Percentiles rank a stretch among this genome's conserved stretches.
These are phyloP conservation scores for Xylaria sp. DNA, from an alignment of 2,329 filamentous ascomycete genomes.

Conservation along the genomic window DNA sequence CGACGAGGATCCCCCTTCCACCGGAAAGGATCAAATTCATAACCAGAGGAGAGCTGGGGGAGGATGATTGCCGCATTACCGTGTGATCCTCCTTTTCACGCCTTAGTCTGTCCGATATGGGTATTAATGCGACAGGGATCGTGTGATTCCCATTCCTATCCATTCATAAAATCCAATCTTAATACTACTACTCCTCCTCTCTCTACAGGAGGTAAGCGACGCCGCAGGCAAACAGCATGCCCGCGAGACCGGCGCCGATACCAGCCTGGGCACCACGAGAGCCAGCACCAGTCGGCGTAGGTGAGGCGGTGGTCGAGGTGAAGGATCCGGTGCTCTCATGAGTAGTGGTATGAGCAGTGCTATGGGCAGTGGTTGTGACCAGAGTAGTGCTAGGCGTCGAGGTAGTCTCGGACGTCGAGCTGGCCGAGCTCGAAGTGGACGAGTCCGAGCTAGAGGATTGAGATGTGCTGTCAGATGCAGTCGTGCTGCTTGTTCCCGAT, in stretches of 20 bases:
- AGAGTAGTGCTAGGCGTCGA: not conserved
- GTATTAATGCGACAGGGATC: slow-evolving; percentile 3
- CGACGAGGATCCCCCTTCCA: no score
- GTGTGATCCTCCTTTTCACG: not conserved
- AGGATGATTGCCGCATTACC: no score
- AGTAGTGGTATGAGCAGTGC: not conserved
- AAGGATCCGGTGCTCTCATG: not conserved
- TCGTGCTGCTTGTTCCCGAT: not conserved
- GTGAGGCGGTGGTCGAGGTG: slow-evolving; percentile 1
- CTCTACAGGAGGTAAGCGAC: slow-evolving; percentile 25
- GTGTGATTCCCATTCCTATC: not conserved
- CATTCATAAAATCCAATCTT: not conserved
- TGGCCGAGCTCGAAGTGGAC: not conserved
- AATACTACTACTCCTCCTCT: slow-evolving; percentile 4
- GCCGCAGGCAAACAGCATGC: slow-evolving; percentile 20
- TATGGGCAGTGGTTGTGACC: not conserved
- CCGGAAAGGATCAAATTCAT: no score
- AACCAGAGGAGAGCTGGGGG: no score
- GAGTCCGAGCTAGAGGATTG: slow-evolving; percentile 5
- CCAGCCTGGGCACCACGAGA: slow-evolving; percentile 14
- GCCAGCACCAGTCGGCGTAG: slow-evolving; percentile 15
- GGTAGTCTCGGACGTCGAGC: not conserved
- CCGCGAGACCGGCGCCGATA: slow-evolving; percentile 19
- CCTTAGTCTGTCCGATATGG: not conserved
- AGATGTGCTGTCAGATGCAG: slow-evolving; percentile 2